These are phyloP conservation scores for Cairneyella variabilis DNA, from an alignment of 495 filamentous ascomycete species.

Conservation along the genomic window DNA sequence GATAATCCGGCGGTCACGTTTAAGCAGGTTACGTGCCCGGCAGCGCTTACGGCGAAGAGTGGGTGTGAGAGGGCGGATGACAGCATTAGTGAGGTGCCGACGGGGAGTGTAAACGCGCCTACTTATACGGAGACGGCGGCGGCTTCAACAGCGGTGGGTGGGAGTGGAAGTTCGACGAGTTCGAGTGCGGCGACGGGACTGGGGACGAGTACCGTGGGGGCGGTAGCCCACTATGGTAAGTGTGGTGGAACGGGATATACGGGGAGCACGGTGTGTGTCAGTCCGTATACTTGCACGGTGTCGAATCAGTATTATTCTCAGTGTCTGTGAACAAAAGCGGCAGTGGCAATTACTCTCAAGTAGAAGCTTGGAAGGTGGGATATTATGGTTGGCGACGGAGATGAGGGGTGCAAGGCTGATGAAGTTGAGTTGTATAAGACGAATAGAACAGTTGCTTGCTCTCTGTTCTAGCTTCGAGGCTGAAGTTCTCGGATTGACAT, in stretches of 20 bases:
- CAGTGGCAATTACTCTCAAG: no score
- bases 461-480: no score
- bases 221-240: background rate
- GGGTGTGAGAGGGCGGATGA: constrained; percentile 33
- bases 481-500: no score
- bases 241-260: background rate
- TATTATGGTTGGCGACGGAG: no score
- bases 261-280: background rate
- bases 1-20: constrained; percentile 59
- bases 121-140: background rate
- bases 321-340: background rate
- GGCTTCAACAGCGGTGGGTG: no score
- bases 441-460: no score
- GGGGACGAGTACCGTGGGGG: background rate
- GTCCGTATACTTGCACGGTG: background rate
- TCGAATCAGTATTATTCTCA: background rate
- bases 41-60: constrained; percentile 50
- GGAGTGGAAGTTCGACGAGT: background rate
- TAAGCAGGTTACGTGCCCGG: constrained; percentile 49
- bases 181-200: background rate
- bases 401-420: no score
- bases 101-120: no score
- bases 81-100: background rate
- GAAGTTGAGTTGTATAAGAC: no score
- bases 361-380: no score